Evolutionary conservation across 768 basidiomycete species (phyloP).

Genomic region (Tulasnella sp.): DNA sequence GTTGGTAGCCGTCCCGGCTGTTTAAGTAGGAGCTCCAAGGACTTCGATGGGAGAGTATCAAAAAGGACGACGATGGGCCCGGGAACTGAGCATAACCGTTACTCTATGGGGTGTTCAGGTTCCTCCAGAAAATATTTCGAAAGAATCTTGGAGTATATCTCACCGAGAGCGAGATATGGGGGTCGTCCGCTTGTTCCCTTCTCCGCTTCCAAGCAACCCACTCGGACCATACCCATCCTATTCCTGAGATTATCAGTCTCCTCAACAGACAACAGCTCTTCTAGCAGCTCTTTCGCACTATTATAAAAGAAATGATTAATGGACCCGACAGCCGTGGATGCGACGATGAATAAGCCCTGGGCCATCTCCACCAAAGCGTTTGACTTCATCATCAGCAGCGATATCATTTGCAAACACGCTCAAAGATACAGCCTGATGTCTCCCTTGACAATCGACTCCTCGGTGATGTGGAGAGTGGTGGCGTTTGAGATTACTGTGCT

Average conservation of each 20-base stretch:
- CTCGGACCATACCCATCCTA: too few species aligned
- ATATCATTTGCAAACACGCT: not conserved
- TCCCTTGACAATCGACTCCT: not conserved
- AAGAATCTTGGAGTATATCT: too few species aligned
- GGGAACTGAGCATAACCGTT: not conserved
- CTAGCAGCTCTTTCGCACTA: not conserved
- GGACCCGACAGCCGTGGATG: constrained; percentile 4
- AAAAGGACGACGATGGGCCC: too few species aligned
- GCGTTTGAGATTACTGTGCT: not conserved
- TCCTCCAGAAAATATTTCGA: too few species aligned
- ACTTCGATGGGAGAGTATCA: too few species aligned
- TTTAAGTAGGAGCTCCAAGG: not conserved
- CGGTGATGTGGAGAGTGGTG: constrained; percentile 13
- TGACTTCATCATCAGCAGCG: not conserved
- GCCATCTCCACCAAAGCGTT: not conserved
- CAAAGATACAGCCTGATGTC: constrained; percentile 15
- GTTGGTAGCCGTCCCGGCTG: not conserved
- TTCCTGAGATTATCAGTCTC: too few species aligned
- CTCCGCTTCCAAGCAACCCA: too few species aligned
- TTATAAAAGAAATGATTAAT: not conserved
- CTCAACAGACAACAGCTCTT: not conserved
- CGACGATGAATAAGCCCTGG: not conserved
- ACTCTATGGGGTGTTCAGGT: not conserved
- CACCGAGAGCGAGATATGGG: too few species aligned
- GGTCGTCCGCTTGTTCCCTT: too few species aligned